Evolutionary conservation across 2,329 filamentous ascomycete species (phyloP), one percentile per base, ranked within the genome.

Genomic region (Penicillium italicum): DNA sequence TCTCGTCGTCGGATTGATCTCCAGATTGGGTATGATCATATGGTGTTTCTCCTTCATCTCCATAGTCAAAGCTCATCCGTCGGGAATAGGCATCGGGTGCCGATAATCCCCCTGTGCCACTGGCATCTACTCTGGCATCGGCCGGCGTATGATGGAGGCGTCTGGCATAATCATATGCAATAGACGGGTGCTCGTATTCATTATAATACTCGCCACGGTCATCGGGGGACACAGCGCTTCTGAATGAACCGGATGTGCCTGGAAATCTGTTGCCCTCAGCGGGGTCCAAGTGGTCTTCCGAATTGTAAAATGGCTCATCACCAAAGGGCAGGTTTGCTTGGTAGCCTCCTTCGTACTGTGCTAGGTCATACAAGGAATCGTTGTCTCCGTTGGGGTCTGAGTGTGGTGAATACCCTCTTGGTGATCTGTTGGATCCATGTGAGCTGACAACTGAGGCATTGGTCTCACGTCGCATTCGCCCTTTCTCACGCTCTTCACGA

Each of bases 1-100:
- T 89, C 36, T 90, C 86, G 62, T 84, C 86, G 16, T 73, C 76
- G 33, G 79, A 81, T 43, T 71, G 73, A 63, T 84, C 86, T 14
- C 73, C 75, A 36, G 79, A 81, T 45, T 72, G 73, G 55, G 83
- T 64, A 77, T 87, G 61, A 75, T 80, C 54, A 76, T 82, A 82
- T 79, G 69, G 83, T 73, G 43, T 79, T 69, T 97, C 93, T 62
- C 43, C 80, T 71, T 97, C 94, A 63, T 97, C 94, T 2, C 90
- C 93, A 69, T 96, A 91, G 64, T 97, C 93, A 65, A 94, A 97
- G 74, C 91, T 97, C 66, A 91, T 79, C 57, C 91, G 84, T 62
- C 91, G 77, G 41, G 72, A 73, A 58, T 76, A 83, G 7, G 79
- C 80, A 47, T 80, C 85, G 2, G 92, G 91, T 55, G 89, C 84